These are phyloP conservation scores for Cucumis sativus DNA, from an alignment of 306 rosid species.

Conservation along the genomic window DNA sequence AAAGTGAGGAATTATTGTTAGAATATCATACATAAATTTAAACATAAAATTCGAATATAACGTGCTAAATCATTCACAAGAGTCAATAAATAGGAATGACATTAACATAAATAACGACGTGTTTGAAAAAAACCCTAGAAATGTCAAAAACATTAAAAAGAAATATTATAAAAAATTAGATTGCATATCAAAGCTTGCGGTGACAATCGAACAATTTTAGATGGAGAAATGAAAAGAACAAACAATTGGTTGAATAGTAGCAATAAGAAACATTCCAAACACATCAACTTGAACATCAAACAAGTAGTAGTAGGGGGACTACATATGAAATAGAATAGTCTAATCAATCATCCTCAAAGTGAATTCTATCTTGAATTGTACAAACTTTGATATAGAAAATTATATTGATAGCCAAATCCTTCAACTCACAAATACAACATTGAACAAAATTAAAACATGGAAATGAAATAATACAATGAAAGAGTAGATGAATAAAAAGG, in stretches of 20 bases:
- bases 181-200: no score
- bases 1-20: no score
- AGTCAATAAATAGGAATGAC: no score
- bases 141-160: no score
- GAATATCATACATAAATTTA: no score
- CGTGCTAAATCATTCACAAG: background rate
- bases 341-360: background rate
- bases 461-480: background rate
- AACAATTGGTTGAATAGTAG: background rate
- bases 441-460: no score
- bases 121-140: no score
- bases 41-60: no score
- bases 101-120: background rate
- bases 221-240: background rate
- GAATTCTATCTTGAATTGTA: background rate
- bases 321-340: background rate
- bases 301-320: background rate
- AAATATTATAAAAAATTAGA: background rate
- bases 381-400: background rate
- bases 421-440: no score
- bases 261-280: background rate
- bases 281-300: background rate
- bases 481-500: background rate
- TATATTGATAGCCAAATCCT: no score
- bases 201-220: background rate